Evolutionary conservation across 371 early-diverging fungal species (phyloP).

Genomic region (Quaeritorhiza haematococci): DNA sequence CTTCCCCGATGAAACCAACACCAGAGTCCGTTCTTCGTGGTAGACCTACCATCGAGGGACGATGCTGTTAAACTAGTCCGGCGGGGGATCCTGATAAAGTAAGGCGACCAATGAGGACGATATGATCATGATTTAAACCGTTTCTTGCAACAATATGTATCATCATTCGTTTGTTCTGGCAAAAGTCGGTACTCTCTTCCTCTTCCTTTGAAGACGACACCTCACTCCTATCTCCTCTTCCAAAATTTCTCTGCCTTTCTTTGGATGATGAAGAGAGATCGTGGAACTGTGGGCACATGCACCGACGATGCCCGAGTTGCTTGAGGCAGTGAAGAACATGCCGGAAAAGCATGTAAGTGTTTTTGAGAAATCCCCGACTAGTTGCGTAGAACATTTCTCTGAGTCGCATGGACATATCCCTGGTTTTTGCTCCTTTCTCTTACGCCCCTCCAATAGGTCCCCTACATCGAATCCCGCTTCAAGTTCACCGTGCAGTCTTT

Average conservation of each 20-base stretch:
- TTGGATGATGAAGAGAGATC: conserved; percentile 49
- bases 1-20: not conserved
- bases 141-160: too few species aligned
- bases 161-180: not conserved
- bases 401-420: too few species aligned
- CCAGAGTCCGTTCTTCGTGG: conserved; percentile 74
- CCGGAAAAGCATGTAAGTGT: conserved; percentile 18
- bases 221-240: not conserved
- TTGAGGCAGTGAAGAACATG: conserved; percentile 57
- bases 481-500: conserved; percentile 78
- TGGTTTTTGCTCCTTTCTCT: not conserved
- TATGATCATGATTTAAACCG: not conserved
- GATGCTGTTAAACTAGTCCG: conserved; percentile 70
- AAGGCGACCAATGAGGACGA: not conserved
- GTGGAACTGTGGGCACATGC: conserved; percentile 75
- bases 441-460: conserved; percentile 26
- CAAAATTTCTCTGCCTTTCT: not conserved
- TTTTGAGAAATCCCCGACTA: too few species aligned
- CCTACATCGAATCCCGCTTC: conserved; percentile 63
- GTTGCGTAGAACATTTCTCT: too few species aligned
- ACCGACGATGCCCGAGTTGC: conserved; percentile 55
- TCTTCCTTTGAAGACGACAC: not conserved
- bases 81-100: conserved; percentile 84
- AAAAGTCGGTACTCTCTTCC: not conserved
- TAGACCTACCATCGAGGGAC: conserved; percentile 63